Evolutionary conservation across 257 asterid species (phyloP).

Genomic region (Apocynum venetum): DNA sequence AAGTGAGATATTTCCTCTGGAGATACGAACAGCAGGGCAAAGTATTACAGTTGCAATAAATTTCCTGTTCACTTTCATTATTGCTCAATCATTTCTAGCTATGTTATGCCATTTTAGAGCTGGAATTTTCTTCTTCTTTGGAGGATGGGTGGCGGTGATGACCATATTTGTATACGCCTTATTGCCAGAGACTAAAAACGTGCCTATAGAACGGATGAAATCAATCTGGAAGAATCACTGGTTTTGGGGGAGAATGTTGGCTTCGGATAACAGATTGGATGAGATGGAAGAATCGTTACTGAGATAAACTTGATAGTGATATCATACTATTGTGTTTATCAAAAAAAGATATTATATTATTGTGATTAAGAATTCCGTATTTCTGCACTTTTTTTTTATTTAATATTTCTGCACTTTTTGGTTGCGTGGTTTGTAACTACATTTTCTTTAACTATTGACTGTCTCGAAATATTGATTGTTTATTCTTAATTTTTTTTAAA

Average conservation of each 20-base stretch:
- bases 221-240: constrained; percentile 30
- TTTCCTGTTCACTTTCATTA: constrained; percentile 18
- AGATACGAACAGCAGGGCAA: constrained; percentile 35
- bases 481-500: too few species aligned
- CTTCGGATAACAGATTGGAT: background rate
- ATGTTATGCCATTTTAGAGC: constrained; percentile 28
- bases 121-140: constrained; percentile 33
- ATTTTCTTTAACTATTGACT: too few species aligned
- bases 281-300: constrained; percentile 10
- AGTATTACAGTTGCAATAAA: constrained; percentile 28
- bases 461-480: too few species aligned
- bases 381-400: too few species aligned
- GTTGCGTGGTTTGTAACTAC: too few species aligned
- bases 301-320: background rate
- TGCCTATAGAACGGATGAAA: constrained; percentile 36
- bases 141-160: constrained; percentile 34
- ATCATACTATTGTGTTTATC: too few species aligned
- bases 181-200: constrained; percentile 35
- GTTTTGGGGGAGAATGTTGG: constrained; percentile 26
- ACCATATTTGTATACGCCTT: constrained; percentile 23
- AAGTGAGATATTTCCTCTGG: constrained; percentile 34
- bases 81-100: constrained; percentile 26
- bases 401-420: too few species aligned
- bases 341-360: too few species aligned
- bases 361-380: too few species aligned